Conservation (phyloP, 2,329 filamentous ascomycete genomes). For the Coniochaeta sp. region DNA sequence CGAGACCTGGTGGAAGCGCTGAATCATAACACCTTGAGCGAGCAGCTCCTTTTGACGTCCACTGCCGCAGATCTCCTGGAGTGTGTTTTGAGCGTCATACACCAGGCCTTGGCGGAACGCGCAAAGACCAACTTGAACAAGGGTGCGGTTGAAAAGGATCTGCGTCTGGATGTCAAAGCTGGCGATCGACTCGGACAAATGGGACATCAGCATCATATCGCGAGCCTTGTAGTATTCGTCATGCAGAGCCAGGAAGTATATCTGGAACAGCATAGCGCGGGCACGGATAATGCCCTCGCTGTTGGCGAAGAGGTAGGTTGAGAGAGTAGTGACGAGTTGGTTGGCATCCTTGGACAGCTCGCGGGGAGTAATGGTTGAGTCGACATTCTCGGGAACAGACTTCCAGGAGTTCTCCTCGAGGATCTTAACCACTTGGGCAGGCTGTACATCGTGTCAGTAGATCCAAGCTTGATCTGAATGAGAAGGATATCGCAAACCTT, state of each 20-base stretch:
- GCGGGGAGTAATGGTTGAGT: constrained; percentile 78
- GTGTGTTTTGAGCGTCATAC: constrained; percentile 94
- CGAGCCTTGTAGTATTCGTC: constrained; percentile 97
- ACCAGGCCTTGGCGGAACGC: constrained; percentile 96
- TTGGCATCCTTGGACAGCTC: constrained; percentile 60
- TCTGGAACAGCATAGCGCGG: constrained; percentile 95
- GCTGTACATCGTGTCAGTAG: constrained; percentile 36
- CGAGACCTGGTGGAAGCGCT: constrained; percentile 91
- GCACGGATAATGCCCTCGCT: constrained; percentile 95
- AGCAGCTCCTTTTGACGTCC: constrained; percentile 96
- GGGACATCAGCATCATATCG: constrained; percentile 99
- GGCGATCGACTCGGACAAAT: constrained; percentile 93
- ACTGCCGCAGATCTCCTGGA: constrained; percentile 96
- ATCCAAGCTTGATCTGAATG: background rate
- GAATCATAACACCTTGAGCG: constrained; percentile 96
- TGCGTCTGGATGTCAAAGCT: constrained; percentile 96
- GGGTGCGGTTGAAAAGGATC: constrained; percentile 96
- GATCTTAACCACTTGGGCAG: constrained; percentile 84
- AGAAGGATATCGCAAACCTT: constrained; percentile 52
- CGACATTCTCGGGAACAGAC: constrained; percentile 58
- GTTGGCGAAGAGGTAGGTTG: constrained; percentile 89
- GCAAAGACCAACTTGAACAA: constrained; percentile 96
- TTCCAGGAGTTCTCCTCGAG: constrained; percentile 95
- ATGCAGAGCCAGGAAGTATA: constrained; percentile 96
- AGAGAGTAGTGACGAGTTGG: constrained; percentile 76